These are phyloP conservation scores for Angomonas deanei DNA, from an alignment of 208 protist species.

Conservation along the genomic window DNA sequence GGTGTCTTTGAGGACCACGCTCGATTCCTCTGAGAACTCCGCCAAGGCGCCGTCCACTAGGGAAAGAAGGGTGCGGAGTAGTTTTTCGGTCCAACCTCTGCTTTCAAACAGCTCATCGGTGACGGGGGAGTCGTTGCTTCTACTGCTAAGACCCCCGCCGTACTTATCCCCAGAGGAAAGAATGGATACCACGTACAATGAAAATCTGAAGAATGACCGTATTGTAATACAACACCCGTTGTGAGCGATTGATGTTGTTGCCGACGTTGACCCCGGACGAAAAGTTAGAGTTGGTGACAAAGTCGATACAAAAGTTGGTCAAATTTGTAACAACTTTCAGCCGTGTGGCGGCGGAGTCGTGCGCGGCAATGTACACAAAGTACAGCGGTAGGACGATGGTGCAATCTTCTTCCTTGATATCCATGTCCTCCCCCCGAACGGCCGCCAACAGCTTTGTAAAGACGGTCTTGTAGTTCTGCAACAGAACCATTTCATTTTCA, in stretches of 20 bases:
- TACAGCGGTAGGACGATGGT: background rate
- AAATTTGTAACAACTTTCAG: background rate
- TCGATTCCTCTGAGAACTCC: background rate
- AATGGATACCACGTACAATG: no score
- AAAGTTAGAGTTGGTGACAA: constrained; percentile 2
- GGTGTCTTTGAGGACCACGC: no score
- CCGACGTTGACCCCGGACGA: background rate
- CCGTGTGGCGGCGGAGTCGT: constrained; percentile 1
- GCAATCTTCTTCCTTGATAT: no score
- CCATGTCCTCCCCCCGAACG: no score
- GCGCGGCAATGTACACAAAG: background rate
- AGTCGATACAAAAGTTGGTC: background rate
- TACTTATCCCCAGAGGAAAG: no score
- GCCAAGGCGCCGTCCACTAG: background rate
- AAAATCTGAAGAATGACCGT: background rate
- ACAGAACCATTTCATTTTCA: background rate
- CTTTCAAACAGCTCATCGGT: no score
- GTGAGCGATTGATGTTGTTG: background rate
- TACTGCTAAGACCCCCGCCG: no score
- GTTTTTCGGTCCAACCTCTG: background rate
- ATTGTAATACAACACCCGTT: background rate
- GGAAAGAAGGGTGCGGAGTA: background rate
- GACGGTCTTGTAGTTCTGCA: background rate
- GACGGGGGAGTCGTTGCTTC: background rate
- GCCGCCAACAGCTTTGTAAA: background rate